A percentile compares a stretch with the other conserved stretches of the same genome.
Conservation (phyloP, 441 rosid species). For the Viola pubescens region DNA sequence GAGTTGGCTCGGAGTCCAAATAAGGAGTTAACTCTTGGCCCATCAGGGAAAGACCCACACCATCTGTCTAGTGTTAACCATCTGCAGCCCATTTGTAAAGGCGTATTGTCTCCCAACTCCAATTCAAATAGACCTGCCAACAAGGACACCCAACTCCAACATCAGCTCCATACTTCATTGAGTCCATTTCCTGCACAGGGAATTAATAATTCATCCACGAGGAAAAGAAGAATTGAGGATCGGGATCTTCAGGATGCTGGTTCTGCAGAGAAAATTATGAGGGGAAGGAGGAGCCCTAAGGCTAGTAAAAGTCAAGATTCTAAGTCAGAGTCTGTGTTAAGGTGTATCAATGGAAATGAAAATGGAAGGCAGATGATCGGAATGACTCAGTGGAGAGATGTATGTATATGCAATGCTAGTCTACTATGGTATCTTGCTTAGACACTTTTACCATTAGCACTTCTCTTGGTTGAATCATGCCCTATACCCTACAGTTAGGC, state of each 20-base stretch:
- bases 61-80: conserved; percentile 16
- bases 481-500: background rate
- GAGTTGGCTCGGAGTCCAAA: conserved; percentile 28
- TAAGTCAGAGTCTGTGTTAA: conserved; percentile 24
- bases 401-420: conserved; percentile 26
- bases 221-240: conserved; percentile 53
- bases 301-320: conserved; percentile 24
- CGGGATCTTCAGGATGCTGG: conserved; percentile 26
- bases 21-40: conserved; percentile 24
- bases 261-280: conserved; percentile 24
- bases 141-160: conserved; percentile 13
- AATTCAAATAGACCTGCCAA: conserved; percentile 16
- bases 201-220: conserved; percentile 32
- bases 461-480: background rate
- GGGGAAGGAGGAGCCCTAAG: conserved; percentile 29
- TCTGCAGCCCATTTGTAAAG: background rate
- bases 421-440: conserved; percentile 10
- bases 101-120: conserved; percentile 20
- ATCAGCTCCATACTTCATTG: conserved; percentile 3
- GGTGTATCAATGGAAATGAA: conserved; percentile 25
- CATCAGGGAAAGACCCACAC: conserved; percentile 23
- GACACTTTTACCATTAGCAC: background rate
- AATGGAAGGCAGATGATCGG: conserved; percentile 23
- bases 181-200: conserved; percentile 25
- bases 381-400: conserved; percentile 46